Evolutionary conservation across 2,329 filamentous ascomycete genomes (phyloP), one percentile per base, ranked within the genome.

Genomic region (Curvularia hawaiiensis): DNA sequence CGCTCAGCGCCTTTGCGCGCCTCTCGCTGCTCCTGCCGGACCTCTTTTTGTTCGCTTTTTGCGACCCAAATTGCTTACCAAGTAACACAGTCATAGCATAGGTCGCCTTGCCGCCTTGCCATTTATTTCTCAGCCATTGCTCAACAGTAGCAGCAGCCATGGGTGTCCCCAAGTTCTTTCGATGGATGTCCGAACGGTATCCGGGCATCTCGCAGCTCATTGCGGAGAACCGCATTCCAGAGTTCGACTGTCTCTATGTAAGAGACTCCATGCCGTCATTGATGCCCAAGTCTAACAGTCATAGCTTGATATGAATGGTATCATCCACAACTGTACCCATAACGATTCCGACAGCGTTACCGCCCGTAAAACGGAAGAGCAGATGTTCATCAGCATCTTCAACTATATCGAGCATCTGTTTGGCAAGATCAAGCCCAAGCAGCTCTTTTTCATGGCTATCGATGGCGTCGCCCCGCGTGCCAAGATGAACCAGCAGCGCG

Each of bases 351-450:
- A 96, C 73, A 93, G 94, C 74, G 88, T 92, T 4, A 92, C 91
- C 1, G 96, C 96, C 72, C 92, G 95, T 54, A 88, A 98, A 79
- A 94, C 90, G 56, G 96, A 99, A 77, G 94, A 99, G 77, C 91
- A 97, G 78, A 99, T 99, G 95, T 99, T 99, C 75, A 97, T 99
- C 67, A 90, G 92, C 57, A 99, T 99, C 71, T 99, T 99, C 86
- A 98, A 98, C 79, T 99, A 99, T 77, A 99, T 99, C 66, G 95
- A 99, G 78, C 95, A 99, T 80, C 79, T 99, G 52, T 99, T 96
- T 77, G 93, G 94, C 69, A 99, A 97, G 79, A 99, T 99, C 75
- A 98, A 98, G 78, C 95, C 95, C 12, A 94, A 97, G 79, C 89
- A 97, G 82, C 85, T 99, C 35, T 99, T 99, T 80, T 99, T 97